Percentiles rank a stretch among this genome's conserved stretches.
Evolutionary conservation across 306 rosid species (phyloP).

Genomic region (Sicyos edulis): DNA sequence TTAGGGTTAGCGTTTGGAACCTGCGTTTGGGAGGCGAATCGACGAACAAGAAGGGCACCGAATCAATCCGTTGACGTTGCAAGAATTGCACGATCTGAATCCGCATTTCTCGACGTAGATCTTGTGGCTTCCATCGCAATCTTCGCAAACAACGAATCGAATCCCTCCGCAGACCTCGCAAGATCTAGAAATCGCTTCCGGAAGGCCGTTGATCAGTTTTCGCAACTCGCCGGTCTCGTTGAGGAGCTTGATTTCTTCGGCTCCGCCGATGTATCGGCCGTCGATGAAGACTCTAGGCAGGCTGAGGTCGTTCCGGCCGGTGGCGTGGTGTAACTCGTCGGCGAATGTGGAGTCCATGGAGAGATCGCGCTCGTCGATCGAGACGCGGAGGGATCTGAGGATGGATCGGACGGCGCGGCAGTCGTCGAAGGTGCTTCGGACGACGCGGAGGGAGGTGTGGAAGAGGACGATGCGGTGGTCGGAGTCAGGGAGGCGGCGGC

Average conservation of each 20-base stretch:
- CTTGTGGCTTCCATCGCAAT: conserved; percentile 79
- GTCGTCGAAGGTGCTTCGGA: conserved; percentile 73
- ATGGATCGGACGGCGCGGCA: conserved; percentile 58
- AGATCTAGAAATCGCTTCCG: conserved; percentile 26
- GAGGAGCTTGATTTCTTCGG: conserved; percentile 47
- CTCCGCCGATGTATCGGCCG: conserved; percentile 58
- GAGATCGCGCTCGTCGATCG: conserved; percentile 77
- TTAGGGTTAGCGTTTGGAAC: not conserved
- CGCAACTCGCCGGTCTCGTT: conserved; percentile 61
- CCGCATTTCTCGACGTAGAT: conserved; percentile 44
- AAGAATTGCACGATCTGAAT: conserved; percentile 39
- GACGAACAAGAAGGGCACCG: conserved; percentile 55
- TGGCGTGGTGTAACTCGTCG: conserved; percentile 44
- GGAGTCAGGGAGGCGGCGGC: conserved; percentile 29
- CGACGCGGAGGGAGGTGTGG: conserved; percentile 77
- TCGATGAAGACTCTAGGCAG: conserved; percentile 66
- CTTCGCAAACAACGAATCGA: conserved; percentile 56
- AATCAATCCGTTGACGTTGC: conserved; percentile 64
- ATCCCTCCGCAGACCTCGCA: conserved; percentile 67
- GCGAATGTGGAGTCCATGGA: conserved; percentile 54
- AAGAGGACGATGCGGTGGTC: conserved; percentile 51
- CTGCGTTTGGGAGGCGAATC: not conserved
- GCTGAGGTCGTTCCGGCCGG: conserved; percentile 32
- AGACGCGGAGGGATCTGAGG: conserved; percentile 44
- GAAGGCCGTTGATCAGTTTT: conserved; percentile 46